Base-by-base conservation (phyloP, 306 rosid genomes). In the Mimosa pudica region DNA sequence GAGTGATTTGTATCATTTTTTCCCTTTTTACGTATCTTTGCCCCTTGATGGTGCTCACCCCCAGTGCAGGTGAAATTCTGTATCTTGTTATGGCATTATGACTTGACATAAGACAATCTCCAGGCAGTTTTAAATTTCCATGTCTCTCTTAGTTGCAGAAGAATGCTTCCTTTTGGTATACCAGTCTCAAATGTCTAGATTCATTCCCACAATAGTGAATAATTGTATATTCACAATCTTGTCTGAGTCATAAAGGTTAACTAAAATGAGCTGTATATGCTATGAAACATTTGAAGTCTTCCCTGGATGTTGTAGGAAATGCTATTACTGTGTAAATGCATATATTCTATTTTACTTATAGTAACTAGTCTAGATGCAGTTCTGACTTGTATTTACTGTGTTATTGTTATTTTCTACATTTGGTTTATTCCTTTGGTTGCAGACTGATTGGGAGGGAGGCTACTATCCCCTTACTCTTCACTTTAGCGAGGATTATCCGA, bases 401-500 rank as follows among this genome's bases (percentile, higher is more conserved):
- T 46, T 12, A 2, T 70, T 30, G 51, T 70, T 2, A 47, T 46
- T 47, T 47, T 47, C 20, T 47, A 0, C 57, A 11, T 8, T 49
- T 51, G 75, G 16, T 49, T 71, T 48, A 48, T 71, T 71, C 46
- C n/a, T 48, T 32, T 71, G 54, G 62, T 14, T 71, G 75, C 79
- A 66, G 79, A 80, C 75, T 67, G 76, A 75, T 35, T 81, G 84
- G 84, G 84, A 81, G 41, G 84, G 80, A 24, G 80, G 80, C 57
- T 75, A 57, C 71, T 81, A 14, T 38, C 80, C 84, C 13, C 64
- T 74, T 42, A 55, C 80, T 1, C 69, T 81, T 41, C 54, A 65
- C 64, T 77, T 77, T 18, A 47, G 73, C 36, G 80, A 77, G 45
- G 80, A 77, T 38, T 79, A 79, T 49, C 82, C 82, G 14, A 79